Percentiles rank a stretch among this genome's conserved stretches.
Evolutionary conservation across 2,329 filamentous ascomycete genomes (phyloP).

Genomic region (Curvularia hawaiiensis): DNA sequence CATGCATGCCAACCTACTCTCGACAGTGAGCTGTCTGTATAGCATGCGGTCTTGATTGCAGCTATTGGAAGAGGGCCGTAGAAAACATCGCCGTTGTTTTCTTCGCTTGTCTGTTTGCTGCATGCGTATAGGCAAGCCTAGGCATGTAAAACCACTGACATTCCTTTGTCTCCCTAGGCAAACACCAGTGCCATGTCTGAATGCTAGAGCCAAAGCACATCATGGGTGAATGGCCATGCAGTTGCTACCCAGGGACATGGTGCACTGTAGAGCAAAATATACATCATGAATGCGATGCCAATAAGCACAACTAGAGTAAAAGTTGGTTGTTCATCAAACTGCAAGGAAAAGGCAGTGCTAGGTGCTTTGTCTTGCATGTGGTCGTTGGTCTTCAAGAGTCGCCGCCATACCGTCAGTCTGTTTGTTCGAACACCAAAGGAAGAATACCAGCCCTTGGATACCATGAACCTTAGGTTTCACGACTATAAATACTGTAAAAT

Average conservation of each 20-base stretch:
- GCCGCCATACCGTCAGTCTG: not conserved
- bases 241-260: not conserved
- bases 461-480: not conserved
- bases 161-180: not conserved
- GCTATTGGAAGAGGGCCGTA: not conserved
- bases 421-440: not conserved
- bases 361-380: not conserved
- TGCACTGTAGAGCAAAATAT: not conserved
- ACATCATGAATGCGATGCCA: not conserved
- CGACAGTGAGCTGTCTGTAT: not conserved
- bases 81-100: not conserved
- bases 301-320: not conserved
- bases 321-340: no score
- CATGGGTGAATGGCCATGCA: not conserved
- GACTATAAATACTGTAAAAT: conserved; percentile 2
- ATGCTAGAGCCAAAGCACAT: not conserved
- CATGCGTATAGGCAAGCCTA: not conserved
- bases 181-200: not conserved
- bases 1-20: not conserved
- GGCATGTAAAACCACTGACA: not conserved
- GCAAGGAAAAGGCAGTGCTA: not conserved
- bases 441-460: not conserved
- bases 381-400: not conserved
- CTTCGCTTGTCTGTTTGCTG: not conserved
- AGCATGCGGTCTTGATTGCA: not conserved